Evolutionary conservation across 768 basidiomycete genomes (phyloP).

Genomic region (Filobasidium floriforme): DNA sequence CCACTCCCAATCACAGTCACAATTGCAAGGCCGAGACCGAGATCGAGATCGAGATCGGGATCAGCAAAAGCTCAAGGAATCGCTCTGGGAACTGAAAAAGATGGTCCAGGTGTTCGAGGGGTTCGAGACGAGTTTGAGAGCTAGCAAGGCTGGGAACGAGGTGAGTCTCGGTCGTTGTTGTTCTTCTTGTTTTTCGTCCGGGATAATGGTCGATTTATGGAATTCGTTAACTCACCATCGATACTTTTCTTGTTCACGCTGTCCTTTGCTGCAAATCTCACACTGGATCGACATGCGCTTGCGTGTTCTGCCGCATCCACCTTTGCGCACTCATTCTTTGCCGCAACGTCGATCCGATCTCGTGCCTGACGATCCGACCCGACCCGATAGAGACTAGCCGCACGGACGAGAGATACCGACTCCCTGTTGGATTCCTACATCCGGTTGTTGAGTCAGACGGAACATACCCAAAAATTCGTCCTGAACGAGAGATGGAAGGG

Average conservation of each 20-base stretch:
- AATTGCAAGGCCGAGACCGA: too few species aligned
- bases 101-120: slow-evolving; percentile 45
- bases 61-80: slow-evolving; percentile 30
- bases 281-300: too few species aligned
- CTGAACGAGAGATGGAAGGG: slow-evolving; percentile 44
- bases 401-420: slow-evolving; percentile 38
- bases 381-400: slow-evolving; percentile 29
- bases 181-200: not conserved
- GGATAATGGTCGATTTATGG: too few species aligned
- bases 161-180: slow-evolving; percentile 26
- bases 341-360: too few species aligned
- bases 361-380: not conserved
- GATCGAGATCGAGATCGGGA: slow-evolving; percentile 9
- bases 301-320: too few species aligned
- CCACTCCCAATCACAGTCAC: not conserved
- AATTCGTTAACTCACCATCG: too few species aligned
- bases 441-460: slow-evolving; percentile 43
- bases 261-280: too few species aligned
- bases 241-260: too few species aligned
- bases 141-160: slow-evolving; percentile 41
- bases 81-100: slow-evolving; percentile 40
- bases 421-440: slow-evolving; percentile 45
- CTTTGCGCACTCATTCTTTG: too few species aligned
- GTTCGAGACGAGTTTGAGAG: slow-evolving; percentile 33
- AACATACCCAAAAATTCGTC: slow-evolving; percentile 45